Evolutionary conservation across 2,329 filamentous ascomycete species (phyloP), one percentile per base, ranked within the genome.

Genomic region (Zasmidium angulare): DNA sequence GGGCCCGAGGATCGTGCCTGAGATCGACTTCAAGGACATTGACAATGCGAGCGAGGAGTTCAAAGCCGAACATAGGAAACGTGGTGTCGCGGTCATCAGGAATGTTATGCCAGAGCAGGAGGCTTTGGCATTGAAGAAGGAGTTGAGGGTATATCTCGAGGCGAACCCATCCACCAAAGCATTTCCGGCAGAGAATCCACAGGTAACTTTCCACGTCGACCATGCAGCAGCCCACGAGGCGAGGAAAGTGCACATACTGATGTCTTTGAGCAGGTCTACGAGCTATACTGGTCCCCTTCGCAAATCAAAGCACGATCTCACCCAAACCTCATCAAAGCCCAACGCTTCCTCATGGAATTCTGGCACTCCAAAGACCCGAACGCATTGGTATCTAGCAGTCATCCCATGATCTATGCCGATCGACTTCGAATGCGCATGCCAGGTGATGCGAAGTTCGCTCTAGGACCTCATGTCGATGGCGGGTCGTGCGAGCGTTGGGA

Each of bases 391-490:
- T 80, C 77, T 2, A 76, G 73, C n/a, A 68, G 71, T 54, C 78
- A 80, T 63, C 79, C 80, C 4, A 76, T 77, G 53, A 75, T 75
- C 63, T 81, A 82, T 65, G 78, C 77, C 29, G 80, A 82, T 66
- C 75, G 80, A 22, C 67, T 81, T 24, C 76, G 80, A 29, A 81
- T 82, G 72, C 75, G 88, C 53, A 81, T 83, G 9, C 82, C 82
- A 4, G 81, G 81, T 48, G 79, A 82, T 60, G 73, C 77, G n/a
- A 76, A 76, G 26, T 81, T 82, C 52, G 79, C 81, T 31, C 70
- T 82, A 0, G 79, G 88, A 40, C 87, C 87, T n/a, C 80, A 82
- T 55, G 76, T 82, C 9, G 80, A 82, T 58, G 79, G 79, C n/a
- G 80, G 80, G 3, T 77, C 75, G 31, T 78, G 79, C 19, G 80